Base-by-base conservation (phyloP, 2,329 filamentous ascomycete genomes). In the Nothopassalora personata region DNA sequence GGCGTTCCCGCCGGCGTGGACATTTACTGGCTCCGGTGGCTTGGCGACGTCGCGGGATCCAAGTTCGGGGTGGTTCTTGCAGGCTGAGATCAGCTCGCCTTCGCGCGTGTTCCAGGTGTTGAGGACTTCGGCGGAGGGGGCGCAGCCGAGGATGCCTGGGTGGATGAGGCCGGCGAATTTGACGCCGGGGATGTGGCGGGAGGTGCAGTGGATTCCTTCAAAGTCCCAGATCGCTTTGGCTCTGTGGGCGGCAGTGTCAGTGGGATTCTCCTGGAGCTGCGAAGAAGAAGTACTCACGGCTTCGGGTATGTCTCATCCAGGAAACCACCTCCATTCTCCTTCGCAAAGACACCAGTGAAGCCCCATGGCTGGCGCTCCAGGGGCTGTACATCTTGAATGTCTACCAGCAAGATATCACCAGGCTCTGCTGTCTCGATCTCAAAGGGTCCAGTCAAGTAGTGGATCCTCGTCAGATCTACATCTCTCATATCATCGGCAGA, bases 301-400 rank as follows among this genome's bases (percentile, higher is more conserved):
- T 90, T 84, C 0, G 91, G 91, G 67, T 95, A 97, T 30, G 91
- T 81, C 71, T 95, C 90, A 64, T 96, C 90, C 11, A 96, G 75
- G 66, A 96, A 96, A 0, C 92, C 64, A 8, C 92, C 92, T 5
- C 92, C 92, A 67, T 96, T 96, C 15, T 86, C 77, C 64, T 84
- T 86, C 56, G 87, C 81, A 69, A 97, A 96, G 5, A 94, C 76
- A 8, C 91, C 91, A 0, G 89, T 93, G 73, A 96, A 96, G 0
- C 92, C 92, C 92, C 92, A 96, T 0, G 91, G 91, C 58, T 88
- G 84, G 31, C 94, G 85, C 62, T 93, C 81, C 64, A 96, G 86
- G 0, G 92, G 92, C 76, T 97, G 91, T 0, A 96, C 90, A 69
- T 97, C 92, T 73, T 93, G 91, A 64, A 96, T 96, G 72, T 96